These are phyloP conservation scores for Sporisorium exsertum DNA, from an alignment of 1,284 basidiomycete species.

Conservation along the genomic window DNA sequence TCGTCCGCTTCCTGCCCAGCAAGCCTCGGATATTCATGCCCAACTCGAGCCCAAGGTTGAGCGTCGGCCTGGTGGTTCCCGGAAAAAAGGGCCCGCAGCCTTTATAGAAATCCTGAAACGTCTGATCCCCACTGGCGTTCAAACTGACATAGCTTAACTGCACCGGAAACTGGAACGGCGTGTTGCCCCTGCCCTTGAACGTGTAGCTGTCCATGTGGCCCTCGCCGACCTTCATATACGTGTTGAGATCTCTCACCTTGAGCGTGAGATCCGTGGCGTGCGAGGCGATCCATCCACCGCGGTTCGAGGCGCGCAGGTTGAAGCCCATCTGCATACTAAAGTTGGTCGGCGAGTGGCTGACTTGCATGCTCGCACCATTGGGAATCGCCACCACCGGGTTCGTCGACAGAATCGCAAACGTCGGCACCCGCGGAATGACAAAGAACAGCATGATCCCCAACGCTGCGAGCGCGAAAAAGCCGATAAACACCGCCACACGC, in stretches of 20 bases:
- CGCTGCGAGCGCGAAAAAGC: conserved; percentile 37
- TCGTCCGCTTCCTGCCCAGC: conserved; percentile 49
- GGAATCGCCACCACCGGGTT: conserved; percentile 55
- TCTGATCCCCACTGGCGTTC: conserved; percentile 58
- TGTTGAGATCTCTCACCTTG: conserved; percentile 49
- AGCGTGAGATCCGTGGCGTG: conserved; percentile 40
- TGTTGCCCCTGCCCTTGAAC: conserved; percentile 38
- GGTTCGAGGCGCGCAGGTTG: conserved; percentile 58
- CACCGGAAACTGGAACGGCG: conserved; percentile 54
- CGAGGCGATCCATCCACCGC: conserved; percentile 43
- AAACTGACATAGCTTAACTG: conserved; percentile 49
- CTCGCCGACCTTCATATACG: conserved; percentile 42
- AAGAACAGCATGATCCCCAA: conserved; percentile 59
- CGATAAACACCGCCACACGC: conserved; percentile 53
- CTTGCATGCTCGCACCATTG: conserved; percentile 53
- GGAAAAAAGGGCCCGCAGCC: conserved; percentile 50
- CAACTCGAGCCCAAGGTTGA: conserved; percentile 50
- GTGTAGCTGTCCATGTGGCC: conserved; percentile 27
- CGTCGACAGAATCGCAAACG: conserved; percentile 49
- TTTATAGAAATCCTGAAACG: conserved; percentile 50
- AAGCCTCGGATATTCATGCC: conserved; percentile 53
- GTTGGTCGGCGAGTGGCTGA: conserved; percentile 51
- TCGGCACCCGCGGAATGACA: conserved; percentile 63
- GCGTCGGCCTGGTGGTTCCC: conserved; percentile 29
- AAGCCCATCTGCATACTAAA: conserved; percentile 60